Percentiles rank a stretch among this genome's conserved stretches.
These are phyloP conservation scores for Lasiosphaeria miniovina DNA, from an alignment of 495 filamentous ascomycete genomes.

Conservation along the genomic window DNA sequence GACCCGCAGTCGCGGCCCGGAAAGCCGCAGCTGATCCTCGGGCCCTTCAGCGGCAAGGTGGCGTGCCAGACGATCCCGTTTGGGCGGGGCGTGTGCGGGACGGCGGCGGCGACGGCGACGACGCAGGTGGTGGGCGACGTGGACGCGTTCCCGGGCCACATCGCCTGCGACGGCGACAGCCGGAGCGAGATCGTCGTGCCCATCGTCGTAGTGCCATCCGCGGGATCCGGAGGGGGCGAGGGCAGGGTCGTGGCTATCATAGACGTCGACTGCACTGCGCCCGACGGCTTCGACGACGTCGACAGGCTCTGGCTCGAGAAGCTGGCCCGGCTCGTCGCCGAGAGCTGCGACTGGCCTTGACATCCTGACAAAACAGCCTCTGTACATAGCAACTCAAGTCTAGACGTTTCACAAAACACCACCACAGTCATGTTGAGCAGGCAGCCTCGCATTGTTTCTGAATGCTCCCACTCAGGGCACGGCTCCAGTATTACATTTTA, in stretches of 20 bases:
- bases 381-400: not conserved
- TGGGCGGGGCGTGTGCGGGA: conserved; percentile 78
- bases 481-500: too few relatives aligned
- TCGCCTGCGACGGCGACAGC: conserved; percentile 81
- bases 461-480: too few relatives aligned
- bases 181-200: conserved; percentile 92
- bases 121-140: conserved; percentile 78
- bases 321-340: conserved; percentile 62
- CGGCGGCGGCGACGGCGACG: conserved; percentile 59
- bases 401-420: too few relatives aligned
- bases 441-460: too few relatives aligned
- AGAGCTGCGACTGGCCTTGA: conserved; percentile 69
- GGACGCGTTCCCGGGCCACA: conserved; percentile 76
- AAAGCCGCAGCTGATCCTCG: conserved; percentile 64
- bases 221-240: not conserved
- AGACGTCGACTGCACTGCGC: conserved; percentile 76
- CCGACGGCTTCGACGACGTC: conserved; percentile 70
- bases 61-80: conserved; percentile 84
- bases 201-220: conserved; percentile 45
- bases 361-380: not conserved
- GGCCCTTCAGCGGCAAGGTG: conserved; percentile 84
- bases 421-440: too few relatives aligned
- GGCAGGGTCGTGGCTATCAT: conserved; percentile 74
- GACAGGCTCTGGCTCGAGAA: conserved; percentile 68
- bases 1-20: conserved; percentile 52